phyloP scores from a whole-genome alignment of 2,329 filamentous ascomycete genomes.

The Beauveria sp. region DNA sequence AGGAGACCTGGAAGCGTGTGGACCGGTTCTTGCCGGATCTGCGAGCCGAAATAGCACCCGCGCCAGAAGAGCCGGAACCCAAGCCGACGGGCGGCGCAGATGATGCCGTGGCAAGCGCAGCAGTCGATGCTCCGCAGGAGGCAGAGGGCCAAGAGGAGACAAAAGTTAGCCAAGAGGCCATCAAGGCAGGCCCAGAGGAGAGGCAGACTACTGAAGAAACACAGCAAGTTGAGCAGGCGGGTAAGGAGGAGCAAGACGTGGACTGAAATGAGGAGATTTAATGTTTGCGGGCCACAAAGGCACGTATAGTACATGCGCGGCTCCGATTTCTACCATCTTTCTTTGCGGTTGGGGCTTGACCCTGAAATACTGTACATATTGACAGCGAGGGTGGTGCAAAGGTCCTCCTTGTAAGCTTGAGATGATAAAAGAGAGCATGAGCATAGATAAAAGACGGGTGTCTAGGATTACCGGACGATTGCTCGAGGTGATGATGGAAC shows the following conservation, averaged over 20 bases:
- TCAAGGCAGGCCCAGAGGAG: not conserved
- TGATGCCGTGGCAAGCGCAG: not conserved
- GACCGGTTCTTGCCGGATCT: constrained; percentile 58
- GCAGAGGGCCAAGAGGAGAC: not conserved
- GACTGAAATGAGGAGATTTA: constrained; percentile 8
- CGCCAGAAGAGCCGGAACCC: constrained; percentile 4
- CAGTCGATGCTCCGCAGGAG: not conserved
- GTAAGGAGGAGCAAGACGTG: not conserved
- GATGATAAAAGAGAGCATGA: not conserved
- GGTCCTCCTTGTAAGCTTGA: not conserved
- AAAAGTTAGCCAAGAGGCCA: not conserved
- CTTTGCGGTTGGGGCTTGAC: not conserved
- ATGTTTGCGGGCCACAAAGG: not conserved
- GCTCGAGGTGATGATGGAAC: not conserved
- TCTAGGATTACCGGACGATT: not conserved
- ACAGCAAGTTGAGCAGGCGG: not conserved
- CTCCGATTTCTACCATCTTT: not conserved
- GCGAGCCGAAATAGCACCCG: constrained; percentile 19
- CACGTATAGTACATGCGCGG: not conserved
- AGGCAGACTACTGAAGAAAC: not conserved
- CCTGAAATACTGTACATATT: constrained; percentile 6
- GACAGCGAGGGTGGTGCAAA: not conserved
- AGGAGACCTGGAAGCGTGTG: constrained; percentile 58
- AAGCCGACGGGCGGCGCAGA: not conserved
- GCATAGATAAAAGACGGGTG: not conserved